Evolutionary conservation across 306 rosid genomes (phyloP).

Genomic region (Cicer bijugum): DNA sequence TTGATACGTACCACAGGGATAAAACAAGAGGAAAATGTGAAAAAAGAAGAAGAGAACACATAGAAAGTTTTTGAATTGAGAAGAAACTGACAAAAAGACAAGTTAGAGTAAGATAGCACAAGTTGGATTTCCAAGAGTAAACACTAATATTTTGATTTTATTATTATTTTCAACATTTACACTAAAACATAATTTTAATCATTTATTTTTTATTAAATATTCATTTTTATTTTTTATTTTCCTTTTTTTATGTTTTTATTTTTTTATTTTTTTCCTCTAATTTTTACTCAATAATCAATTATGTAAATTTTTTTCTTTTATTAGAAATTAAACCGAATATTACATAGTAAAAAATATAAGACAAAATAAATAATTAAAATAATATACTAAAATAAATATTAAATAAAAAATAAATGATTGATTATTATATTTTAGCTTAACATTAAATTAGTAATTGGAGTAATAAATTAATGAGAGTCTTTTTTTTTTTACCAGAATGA

Average conservation of each 20-base stretch:
- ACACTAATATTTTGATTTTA: not conserved
- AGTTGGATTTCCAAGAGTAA: slow-evolving; percentile 65
- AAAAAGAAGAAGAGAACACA: not conserved
- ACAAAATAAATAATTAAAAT: no score
- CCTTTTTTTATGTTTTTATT: no score
- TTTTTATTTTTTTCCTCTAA: no score
- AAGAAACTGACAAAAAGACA: slow-evolving; percentile 63
- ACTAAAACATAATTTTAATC: no score
- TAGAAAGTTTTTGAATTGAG: slow-evolving; percentile 60
- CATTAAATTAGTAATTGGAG: slow-evolving; percentile 13
- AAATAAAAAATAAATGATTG: no score
- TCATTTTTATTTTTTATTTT: no score
- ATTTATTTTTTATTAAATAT: no score
- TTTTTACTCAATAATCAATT: no score
- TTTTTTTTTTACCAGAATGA: slow-evolving; percentile 46
- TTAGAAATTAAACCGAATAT: no score
- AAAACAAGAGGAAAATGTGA: slow-evolving; percentile 50
- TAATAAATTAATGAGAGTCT: slow-evolving; percentile 34
- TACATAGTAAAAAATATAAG: no score
- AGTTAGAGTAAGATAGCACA: slow-evolving; percentile 13
- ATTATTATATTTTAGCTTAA: not conserved
- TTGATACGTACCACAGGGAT: slow-evolving; percentile 38
- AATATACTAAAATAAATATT: no score
- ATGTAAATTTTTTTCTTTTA: no score
- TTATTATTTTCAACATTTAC: not conserved